Evolutionary conservation across 148 eudicot species (phyloP), one percentile per base, ranked within the genome.

Genomic region (Polygonum aviculare): DNA sequence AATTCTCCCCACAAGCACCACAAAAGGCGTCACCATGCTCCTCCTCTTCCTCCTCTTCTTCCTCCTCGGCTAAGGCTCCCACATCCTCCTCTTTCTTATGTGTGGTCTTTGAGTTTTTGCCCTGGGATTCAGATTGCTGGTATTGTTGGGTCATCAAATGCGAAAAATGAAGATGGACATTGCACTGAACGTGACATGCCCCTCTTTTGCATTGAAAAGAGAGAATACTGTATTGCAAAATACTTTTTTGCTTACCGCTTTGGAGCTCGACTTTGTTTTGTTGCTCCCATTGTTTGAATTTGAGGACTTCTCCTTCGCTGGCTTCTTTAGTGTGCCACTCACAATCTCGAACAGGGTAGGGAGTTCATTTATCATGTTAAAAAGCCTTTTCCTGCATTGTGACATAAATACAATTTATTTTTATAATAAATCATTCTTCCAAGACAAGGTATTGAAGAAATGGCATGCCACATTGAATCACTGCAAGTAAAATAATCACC

Each of bases 1-100:
- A 77, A 38, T 40, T 69, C 65, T 77, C 74, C 38, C 75, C 79
- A 69, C 79, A 77, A n/a, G 74, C 79, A 18, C 79, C 79, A 69
- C 79, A 77, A 9, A 50, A n/a, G 31, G 78, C 55, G 6, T 77
- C 79, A 2, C 74, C 75, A 12, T 50, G 63, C 18, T 77, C 79
- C 39, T 77, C 79, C 0, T 75, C 78, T 6, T 76, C 78, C 57
- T 51, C 57, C 15, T 62, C 69, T 26, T 62, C 67, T 49, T 77
- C 74, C 74, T 63, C 73, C 74, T 63, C 73, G 14, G 51, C 78
- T 11, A 21, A 36, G 22, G 22, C 48, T 67, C 73, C 73, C 44
- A 65, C 78, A 7, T 44, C 74, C n/a, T 77, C 67, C 14, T 69
- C 79, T 59, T 69, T 77, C 38, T 18, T 19, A 4, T 51, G 75